Percentiles rank a stretch among this genome's conserved stretches.
Evolutionary conservation across 176 grass and related monocot species (phyloP).

Genomic region (Urochloa ruziziensis): DNA sequence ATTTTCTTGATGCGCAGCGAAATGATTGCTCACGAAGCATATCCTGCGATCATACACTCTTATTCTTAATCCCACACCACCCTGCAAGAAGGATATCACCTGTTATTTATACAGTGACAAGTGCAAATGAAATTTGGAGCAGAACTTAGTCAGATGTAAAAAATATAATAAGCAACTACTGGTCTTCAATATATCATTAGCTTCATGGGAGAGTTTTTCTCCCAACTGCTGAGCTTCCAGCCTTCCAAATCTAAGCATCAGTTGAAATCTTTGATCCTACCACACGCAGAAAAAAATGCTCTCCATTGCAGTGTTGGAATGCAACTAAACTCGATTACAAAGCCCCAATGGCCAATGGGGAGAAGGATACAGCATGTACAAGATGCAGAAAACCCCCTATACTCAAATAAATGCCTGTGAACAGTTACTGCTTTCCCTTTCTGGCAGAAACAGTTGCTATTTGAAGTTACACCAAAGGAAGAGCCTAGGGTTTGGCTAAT

Average conservation of each 20-base stretch:
- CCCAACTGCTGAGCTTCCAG: neutral
- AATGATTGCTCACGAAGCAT: conserved; percentile 95
- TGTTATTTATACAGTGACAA: conserved; percentile 19
- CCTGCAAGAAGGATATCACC: conserved; percentile 47
- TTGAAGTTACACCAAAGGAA: neutral
- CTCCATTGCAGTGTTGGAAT: too few relatives aligned
- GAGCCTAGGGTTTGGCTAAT: neutral
- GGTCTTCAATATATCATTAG: conserved; percentile 3
- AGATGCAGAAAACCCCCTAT: too few relatives aligned
- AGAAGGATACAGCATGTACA: too few relatives aligned
- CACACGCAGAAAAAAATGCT: neutral
- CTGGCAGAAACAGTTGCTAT: neutral
- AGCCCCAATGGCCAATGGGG: too few relatives aligned
- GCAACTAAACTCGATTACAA: too few relatives aligned
- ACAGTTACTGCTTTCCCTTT: conserved; percentile 5
- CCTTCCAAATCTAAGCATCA: neutral
- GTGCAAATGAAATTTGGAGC: neutral
- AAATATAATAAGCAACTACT: conserved; percentile 2
- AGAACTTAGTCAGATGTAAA: conserved; percentile 10
- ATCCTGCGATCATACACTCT: conserved; percentile 77
- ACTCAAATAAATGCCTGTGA: neutral
- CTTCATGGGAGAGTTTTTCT: neutral
- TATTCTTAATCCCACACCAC: conserved; percentile 92
- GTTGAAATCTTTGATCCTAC: neutral
- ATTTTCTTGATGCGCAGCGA: conserved; percentile 85